phyloP scores from a whole-genome alignment of 2,329 filamentous ascomycete genomes.

The Pseudocercospora fijiensis region DNA sequence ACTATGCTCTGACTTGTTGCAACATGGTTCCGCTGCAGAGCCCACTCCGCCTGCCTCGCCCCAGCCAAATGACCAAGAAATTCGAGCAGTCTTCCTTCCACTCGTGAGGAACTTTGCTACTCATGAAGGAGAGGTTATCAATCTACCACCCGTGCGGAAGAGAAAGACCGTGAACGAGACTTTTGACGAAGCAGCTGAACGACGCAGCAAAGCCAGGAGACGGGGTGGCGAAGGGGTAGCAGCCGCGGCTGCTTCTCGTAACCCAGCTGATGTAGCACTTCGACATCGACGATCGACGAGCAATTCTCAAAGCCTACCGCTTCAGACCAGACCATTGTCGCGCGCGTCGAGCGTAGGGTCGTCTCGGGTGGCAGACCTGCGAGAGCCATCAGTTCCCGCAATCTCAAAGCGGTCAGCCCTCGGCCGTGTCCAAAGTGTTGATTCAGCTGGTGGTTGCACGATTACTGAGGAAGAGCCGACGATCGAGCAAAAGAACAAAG shows the following conservation, averaged over 20 bases:
- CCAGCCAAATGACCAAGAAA: slow-evolving; percentile 4
- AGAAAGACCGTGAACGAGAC: slow-evolving; percentile 45
- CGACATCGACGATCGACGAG: slow-evolving; percentile 37
- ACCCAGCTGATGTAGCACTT: slow-evolving; percentile 31
- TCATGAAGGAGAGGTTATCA: slow-evolving; percentile 22
- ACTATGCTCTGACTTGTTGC: slow-evolving; percentile 46
- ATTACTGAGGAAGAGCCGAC: slow-evolving; percentile 13
- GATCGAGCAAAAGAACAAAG: slow-evolving; percentile 46
- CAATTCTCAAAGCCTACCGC: slow-evolving; percentile 24
- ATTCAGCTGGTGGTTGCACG: slow-evolving; percentile 6
- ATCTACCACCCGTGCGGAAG: slow-evolving; percentile 39
- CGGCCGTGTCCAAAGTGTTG: slow-evolving; percentile 29
- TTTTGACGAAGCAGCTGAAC: slow-evolving; percentile 50
- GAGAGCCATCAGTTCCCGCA: slow-evolving; percentile 25
- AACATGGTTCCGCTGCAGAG: slow-evolving; percentile 14
- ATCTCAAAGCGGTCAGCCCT: slow-evolving; percentile 31
- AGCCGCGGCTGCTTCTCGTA: slow-evolving; percentile 42
- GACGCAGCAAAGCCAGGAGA: slow-evolving; percentile 44
- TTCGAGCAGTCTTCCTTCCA: slow-evolving; percentile 31
- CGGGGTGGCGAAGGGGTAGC: slow-evolving; percentile 46
- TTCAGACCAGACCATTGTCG: slow-evolving; percentile 32
- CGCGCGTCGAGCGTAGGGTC: slow-evolving; percentile 36
- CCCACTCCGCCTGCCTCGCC: slow-evolving; percentile 34
- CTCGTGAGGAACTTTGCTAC: neutral
- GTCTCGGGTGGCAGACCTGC: slow-evolving; percentile 22